A percentile compares a stretch with the other conserved stretches of the same genome.
phyloP scores from a whole-genome alignment of 2,329 filamentous ascomycete genomes.

The Beauveria sp. region DNA sequence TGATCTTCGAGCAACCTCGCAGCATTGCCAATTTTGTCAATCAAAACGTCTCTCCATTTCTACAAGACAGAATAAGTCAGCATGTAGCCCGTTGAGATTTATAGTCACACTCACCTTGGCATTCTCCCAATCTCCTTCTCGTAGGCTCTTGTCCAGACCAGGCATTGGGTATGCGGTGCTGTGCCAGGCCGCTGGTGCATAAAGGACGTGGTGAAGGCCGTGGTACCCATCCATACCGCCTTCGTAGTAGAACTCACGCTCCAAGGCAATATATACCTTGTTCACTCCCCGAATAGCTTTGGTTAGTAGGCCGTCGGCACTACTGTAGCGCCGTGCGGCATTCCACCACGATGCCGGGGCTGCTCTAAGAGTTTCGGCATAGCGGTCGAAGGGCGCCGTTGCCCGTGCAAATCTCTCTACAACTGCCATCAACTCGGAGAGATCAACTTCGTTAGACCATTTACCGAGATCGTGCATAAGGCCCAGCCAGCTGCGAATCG shows the following conservation, averaged over 20 bases:
- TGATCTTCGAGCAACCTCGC: background rate
- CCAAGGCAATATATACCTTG: constrained; percentile 2
- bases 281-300: background rate
- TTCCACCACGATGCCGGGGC: background rate
- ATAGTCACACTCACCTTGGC: background rate
- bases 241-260: constrained; percentile 5
- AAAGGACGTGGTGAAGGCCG: constrained; percentile 1
- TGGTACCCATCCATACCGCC: constrained; percentile 2
- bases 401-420: constrained; percentile 27
- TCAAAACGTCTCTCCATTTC: background rate
- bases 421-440: constrained; percentile 28
- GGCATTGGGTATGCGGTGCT: background rate
- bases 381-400: background rate
- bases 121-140: background rate
- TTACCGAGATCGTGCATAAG: constrained; percentile 24
- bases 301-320: no score
- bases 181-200: background rate
- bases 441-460: constrained; percentile 23
- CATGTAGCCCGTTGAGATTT: background rate
- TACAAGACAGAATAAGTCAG: background rate
- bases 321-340: background rate
- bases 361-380: background rate
- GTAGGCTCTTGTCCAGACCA: background rate
- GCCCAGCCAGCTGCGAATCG: constrained; percentile 28
- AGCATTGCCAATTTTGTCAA: constrained; percentile 1